Evolutionary conservation across 768 basidiomycete species (phyloP), one percentile per base, ranked within the genome.

Genomic region (Cyclocybe aegerita): DNA sequence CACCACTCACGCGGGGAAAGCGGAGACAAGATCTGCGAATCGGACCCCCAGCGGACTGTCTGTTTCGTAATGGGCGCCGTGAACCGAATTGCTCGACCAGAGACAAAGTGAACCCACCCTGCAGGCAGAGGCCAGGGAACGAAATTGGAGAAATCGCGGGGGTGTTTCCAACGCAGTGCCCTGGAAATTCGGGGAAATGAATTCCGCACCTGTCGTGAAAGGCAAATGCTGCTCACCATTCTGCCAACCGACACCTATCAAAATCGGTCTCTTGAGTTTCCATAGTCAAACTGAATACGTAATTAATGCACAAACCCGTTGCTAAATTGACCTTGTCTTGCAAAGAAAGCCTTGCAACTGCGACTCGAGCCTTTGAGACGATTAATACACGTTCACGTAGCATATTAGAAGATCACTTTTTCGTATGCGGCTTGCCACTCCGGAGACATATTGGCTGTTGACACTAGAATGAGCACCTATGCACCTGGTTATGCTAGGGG

Each of bases 271-370:
- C 23, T 23, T 23, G 23, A 23, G 23, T 23, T 23, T 23, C 23
- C 23, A 23, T 23, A 23, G 12, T 33, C 36, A 10, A 12, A 36
- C 34, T 9, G 4, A 4, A 33, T 33, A 40, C 31, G 10, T 17
- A 12, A 23, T 8, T 36, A 38, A 34, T 14, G 30, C 9, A 45
- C 53, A 61, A 52, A 67, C 82, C 82, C 17, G 82, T 85, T 0
- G 75, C 78, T 10, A 85, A 64, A 48, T 75, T 75, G 29, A 82
- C 76, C 58, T 84, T 82, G 53, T 85, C 81, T 49, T 79, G 69
- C 6, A 80, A 57, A 2, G 80, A 78, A 52, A 81, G 69, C 48
- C 79, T 75, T 6, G 71, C 61, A 4, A 88, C 70, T 0, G 77
- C 75, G 5, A 70, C 65, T 59, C 68, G 64, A 1, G 81, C 81